Evolutionary conservation across 1,139 yeast species (phyloP).

Genomic region (Debaryomyces singareniensis): DNA sequence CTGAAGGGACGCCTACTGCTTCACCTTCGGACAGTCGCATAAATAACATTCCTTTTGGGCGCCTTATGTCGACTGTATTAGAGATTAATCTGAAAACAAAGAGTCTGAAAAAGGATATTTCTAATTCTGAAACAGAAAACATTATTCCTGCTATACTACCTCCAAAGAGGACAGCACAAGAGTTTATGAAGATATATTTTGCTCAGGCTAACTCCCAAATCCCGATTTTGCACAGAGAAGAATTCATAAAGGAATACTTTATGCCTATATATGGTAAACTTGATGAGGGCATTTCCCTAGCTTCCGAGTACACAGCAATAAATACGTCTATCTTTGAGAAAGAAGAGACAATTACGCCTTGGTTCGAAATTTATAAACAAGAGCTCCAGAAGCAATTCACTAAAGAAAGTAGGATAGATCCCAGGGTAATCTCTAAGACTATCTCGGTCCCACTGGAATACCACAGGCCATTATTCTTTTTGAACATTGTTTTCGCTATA

Average conservation of each 20-base stretch:
- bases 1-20: background rate
- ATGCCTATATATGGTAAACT: constrained; percentile 73
- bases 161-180: constrained; percentile 63
- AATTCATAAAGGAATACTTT: constrained; percentile 58
- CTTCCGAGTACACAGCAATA: constrained; percentile 53
- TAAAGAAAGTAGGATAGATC: constrained; percentile 15
- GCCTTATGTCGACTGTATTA: constrained; percentile 69
- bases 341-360: constrained; percentile 13
- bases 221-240: constrained; percentile 78
- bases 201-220: constrained; percentile 76
- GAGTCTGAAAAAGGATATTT: constrained; percentile 6
- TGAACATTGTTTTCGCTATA: constrained; percentile 73
- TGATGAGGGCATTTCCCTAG: constrained; percentile 49
- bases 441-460: constrained; percentile 42
- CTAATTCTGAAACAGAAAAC: constrained; percentile 12
- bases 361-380: constrained; percentile 36
- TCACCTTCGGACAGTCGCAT: background rate
- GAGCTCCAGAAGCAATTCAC: constrained; percentile 20
- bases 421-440: constrained; percentile 23
- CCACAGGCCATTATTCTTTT: constrained; percentile 47
- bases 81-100: constrained; percentile 39
- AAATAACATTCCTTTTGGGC: constrained; percentile 54
- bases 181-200: constrained; percentile 60
- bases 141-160: constrained; percentile 54
- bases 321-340: constrained; percentile 18